Evolutionary conservation across 208 protist species (phyloP).

Genomic region (Novymonas esmeraldas): DNA sequence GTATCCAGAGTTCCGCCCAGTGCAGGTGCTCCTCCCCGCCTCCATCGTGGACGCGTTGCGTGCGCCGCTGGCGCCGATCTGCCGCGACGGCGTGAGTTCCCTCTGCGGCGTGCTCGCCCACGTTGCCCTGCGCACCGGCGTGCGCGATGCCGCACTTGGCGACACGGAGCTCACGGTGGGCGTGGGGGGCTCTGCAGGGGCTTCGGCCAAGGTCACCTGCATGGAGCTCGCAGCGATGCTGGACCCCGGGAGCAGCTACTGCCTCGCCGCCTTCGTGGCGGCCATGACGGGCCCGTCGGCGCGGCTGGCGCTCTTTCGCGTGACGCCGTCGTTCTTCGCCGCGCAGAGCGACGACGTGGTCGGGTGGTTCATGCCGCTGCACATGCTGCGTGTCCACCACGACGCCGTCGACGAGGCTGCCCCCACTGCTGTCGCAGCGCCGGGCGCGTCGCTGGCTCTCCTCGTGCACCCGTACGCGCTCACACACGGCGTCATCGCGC

Average conservation of each 20-base stretch:
- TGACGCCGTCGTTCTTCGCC: neutral
- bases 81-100: neutral
- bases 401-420: neutral
- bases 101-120: neutral
- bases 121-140: conserved; percentile 6
- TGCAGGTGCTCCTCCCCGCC: conserved; percentile 19
- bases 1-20: conserved; percentile 16
- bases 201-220: neutral
- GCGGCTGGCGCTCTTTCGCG: conserved; percentile 1
- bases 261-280: conserved; percentile 5
- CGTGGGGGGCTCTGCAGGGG: neutral
- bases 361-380: conserved; percentile 6
- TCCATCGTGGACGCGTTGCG: neutral
- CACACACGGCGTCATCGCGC: neutral
- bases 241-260: conserved; percentile 3
- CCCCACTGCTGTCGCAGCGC: neutral
- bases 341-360: conserved; percentile 3
- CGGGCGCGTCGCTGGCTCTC: neutral
- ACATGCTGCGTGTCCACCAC: conserved; percentile 5
- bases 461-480: conserved; percentile 5
- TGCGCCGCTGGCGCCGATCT: neutral
- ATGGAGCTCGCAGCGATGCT: conserved; percentile 13
- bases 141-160: neutral
- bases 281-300: conserved; percentile 7
- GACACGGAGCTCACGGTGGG: neutral